phyloP scores from a whole-genome alignment of 345 rosid genomes.

The Cardiospermum halicacabum region DNA sequence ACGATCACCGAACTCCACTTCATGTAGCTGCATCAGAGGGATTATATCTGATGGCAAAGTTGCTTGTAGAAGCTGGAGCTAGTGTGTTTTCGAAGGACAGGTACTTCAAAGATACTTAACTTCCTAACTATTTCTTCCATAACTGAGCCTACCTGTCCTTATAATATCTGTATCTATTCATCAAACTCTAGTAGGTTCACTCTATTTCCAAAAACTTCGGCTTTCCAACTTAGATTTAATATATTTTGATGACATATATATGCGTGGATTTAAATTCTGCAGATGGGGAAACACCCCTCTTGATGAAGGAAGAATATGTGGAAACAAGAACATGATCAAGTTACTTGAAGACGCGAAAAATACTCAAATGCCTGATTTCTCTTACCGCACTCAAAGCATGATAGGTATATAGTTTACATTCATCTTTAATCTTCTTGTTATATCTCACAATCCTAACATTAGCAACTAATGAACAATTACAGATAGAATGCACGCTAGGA shows the following conservation, averaged over 20 bases:
- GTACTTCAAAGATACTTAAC: conserved; percentile 25
- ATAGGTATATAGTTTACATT: conserved; percentile 35
- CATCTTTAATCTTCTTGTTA: background rate
- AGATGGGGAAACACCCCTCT: conserved; percentile 93
- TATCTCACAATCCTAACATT: background rate
- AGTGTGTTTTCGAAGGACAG: conserved; percentile 76
- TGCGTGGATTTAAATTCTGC: conserved; percentile 8
- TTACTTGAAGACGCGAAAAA: conserved; percentile 66
- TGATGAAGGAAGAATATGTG: conserved; percentile 63
- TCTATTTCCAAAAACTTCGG: too few species aligned
- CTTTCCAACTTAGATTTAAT: too few species aligned
- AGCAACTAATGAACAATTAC: conserved; percentile 17
- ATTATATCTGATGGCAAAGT: conserved; percentile 59
- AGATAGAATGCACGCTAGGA: conserved; percentile 38
- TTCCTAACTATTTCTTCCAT: too few species aligned
- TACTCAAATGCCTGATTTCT: conserved; percentile 33
- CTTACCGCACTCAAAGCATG: conserved; percentile 25
- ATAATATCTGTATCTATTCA: too few species aligned
- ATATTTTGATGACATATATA: background rate
- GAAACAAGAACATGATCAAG: conserved; percentile 78
- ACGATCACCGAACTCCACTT: conserved; percentile 88
- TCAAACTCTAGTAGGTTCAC: too few species aligned
- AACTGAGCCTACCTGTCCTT: background rate
- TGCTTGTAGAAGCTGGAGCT: conserved; percentile 80
- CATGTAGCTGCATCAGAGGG: conserved; percentile 95